A percentile compares a stretch with the other conserved stretches of the same genome.
Conservation (phyloP, 73 alveolate genomes). For the Paramecium sexaurelia region DNA sequence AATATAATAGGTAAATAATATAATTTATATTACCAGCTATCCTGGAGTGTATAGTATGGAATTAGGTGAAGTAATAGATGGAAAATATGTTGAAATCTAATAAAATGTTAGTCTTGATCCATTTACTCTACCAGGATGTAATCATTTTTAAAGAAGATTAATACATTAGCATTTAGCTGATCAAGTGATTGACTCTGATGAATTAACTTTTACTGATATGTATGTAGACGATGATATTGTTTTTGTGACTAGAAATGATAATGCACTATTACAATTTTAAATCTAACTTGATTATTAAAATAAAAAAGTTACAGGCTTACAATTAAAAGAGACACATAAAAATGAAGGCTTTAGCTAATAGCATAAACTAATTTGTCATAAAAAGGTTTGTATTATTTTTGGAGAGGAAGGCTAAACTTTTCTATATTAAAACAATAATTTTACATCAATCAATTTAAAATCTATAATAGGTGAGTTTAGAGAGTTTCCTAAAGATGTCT, state of each 20-base stretch:
- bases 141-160: background rate
- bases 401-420: background rate
- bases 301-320: background rate
- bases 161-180: background rate
- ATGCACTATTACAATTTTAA: background rate
- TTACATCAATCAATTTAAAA: background rate
- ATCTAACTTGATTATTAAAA: background rate
- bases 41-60: constrained; percentile 47
- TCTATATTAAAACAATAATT: background rate
- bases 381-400: background rate
- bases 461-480: background rate
- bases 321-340: background rate
- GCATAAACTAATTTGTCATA: background rate
- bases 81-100: background rate
- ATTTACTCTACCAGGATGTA: constrained; percentile 16
- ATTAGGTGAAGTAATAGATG: background rate
- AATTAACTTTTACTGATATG: background rate
- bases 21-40: background rate
- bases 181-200: background rate
- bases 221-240: background rate
- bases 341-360: background rate
- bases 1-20: background rate
- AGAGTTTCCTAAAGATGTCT: background rate
- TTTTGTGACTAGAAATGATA: constrained; percentile 38
- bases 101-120: background rate